Conservation (phyloP, 2,329 filamentous ascomycete species). For the Thelonectria blattea region DNA sequence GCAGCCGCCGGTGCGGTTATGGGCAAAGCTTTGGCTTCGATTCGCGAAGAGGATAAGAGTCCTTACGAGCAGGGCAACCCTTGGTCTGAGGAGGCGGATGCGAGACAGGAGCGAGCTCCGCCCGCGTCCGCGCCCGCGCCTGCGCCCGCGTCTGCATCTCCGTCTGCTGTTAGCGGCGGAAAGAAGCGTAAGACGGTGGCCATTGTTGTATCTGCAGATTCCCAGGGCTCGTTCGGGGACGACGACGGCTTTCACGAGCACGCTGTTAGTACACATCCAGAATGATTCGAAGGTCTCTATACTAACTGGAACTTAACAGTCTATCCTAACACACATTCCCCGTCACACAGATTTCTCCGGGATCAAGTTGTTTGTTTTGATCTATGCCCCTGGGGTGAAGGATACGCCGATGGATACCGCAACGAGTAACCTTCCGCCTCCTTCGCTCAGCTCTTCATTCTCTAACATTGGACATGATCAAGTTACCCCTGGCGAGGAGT, state of each 20-base stretch:
- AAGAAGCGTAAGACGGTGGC: constrained; percentile 79
- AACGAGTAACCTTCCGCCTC: constrained; percentile 63
- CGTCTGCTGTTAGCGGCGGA: constrained; percentile 43
- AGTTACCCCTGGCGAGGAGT: constrained; percentile 69
- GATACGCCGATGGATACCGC: constrained; percentile 62
- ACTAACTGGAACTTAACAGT: constrained; percentile 55
- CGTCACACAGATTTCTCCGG: constrained; percentile 74
- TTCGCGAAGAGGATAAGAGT: constrained; percentile 78
- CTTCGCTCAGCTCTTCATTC: constrained; percentile 79
- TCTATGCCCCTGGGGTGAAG: constrained; percentile 84
- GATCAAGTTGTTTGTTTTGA: constrained; percentile 83
- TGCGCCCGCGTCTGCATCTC: constrained; percentile 37
- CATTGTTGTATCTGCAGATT: constrained; percentile 84
- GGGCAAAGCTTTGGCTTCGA: constrained; percentile 81
- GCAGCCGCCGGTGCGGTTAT: constrained; percentile 83
- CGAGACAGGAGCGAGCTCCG: constrained; percentile 58
- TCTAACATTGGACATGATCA: constrained; percentile 83
- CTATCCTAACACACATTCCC: constrained; percentile 87
- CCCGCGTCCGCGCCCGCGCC: constrained; percentile 32
- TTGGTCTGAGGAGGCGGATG: constrained; percentile 89
- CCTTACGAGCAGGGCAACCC: constrained; percentile 86
- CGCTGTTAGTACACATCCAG: constrained; percentile 66
- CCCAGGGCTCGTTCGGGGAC: constrained; percentile 62
- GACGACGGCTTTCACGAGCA: constrained; percentile 74
- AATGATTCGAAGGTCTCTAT: constrained; percentile 18